phyloP scores from a whole-genome alignment of 2,329 filamentous ascomycete species.

The Trichoderma guizhouense region DNA sequence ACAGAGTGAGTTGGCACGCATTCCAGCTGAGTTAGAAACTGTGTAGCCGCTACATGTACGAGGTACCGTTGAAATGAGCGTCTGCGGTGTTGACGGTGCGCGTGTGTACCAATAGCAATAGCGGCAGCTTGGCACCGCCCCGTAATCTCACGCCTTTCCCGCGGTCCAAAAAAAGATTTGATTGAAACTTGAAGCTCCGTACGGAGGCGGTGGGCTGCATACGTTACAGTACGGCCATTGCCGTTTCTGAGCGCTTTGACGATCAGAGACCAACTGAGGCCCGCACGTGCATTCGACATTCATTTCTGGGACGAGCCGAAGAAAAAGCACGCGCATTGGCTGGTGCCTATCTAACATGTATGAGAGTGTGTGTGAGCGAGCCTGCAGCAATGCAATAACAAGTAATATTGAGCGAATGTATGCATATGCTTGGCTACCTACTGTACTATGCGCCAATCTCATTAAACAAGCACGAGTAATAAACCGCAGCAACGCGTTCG shows the following conservation, averaged over 20 bases:
- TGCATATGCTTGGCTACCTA: background rate
- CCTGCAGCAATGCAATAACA: background rate
- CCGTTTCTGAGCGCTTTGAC: background rate
- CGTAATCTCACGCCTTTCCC: conserved; percentile 6
- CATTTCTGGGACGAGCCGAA: background rate
- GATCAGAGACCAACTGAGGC: background rate
- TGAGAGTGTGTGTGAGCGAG: background rate
- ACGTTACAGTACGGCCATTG: background rate
- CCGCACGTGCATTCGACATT: background rate
- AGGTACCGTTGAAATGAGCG: background rate
- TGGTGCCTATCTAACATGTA: background rate
- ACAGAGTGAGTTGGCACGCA: background rate
- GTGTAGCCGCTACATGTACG: background rate
- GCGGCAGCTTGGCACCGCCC: conserved; percentile 8
- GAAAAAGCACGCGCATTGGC: background rate
- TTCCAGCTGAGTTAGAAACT: background rate
- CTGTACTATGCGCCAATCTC: background rate
- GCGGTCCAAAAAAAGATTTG: background rate
- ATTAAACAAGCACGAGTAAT: background rate
- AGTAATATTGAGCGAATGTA: background rate
- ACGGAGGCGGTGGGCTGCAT: background rate
- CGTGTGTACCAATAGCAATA: conserved; percentile 5
- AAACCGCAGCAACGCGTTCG: background rate
- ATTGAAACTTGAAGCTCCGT: background rate
- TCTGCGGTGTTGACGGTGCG: conserved; percentile 12